These are phyloP conservation scores for Eucalyptus dawsonii DNA, from an alignment of 345 rosid genomes.

Conservation along the genomic window DNA sequence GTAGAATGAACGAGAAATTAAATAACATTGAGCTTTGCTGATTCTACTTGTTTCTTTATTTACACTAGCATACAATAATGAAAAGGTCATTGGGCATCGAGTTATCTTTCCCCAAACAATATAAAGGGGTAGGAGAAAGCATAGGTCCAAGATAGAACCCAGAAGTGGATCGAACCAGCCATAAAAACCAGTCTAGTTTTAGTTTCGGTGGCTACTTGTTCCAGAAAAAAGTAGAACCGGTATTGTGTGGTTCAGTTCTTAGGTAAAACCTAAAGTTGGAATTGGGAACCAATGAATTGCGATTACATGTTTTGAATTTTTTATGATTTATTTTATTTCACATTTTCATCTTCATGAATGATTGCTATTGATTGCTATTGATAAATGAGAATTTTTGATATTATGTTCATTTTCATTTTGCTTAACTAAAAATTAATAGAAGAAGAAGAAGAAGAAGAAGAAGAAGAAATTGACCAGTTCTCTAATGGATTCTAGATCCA, in stretches of 20 bases:
- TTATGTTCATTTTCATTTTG: no score
- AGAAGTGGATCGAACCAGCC: background rate
- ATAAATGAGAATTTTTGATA: no score
- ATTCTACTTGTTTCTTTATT: background rate
- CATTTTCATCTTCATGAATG: no score
- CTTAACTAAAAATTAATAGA: no score
- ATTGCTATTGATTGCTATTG: no score
- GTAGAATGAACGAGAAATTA: background rate
- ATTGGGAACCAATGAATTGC: accelerated
- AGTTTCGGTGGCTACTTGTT: no score
- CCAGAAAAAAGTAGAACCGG: accelerated
- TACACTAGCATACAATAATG: background rate
- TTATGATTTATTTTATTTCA: no score
- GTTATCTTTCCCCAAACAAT: background rate
- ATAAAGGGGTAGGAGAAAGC: background rate
- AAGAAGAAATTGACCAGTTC: no score
- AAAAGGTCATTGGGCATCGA: background rate
- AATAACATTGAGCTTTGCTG: background rate
- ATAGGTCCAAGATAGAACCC: no score
- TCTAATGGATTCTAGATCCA: no score
- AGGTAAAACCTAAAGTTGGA: accelerated
- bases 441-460: no score
- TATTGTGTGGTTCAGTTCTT: accelerated
- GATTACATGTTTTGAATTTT: background rate
- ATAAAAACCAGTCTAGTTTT: background rate